A percentile compares a stretch with the other conserved stretches of the same genome.
These are phyloP conservation scores for Peronospora destructor DNA, from an alignment of 352 stramenopile species.

Conservation along the genomic window DNA sequence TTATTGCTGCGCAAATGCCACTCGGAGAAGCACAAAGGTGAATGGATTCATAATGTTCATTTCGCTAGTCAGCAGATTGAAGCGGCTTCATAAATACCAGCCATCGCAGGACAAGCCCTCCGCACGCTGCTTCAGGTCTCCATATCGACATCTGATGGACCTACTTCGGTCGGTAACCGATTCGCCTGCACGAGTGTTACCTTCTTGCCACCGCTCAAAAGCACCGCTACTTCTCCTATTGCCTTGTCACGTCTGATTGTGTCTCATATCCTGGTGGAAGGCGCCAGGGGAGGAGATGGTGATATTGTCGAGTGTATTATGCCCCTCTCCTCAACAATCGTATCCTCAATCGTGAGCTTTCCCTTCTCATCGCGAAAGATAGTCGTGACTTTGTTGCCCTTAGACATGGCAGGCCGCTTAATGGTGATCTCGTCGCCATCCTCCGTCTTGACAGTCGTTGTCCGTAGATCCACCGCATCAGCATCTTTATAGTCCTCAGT, in stretches of 20 bases:
- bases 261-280: constrained; percentile 8
- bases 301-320: constrained; percentile 24
- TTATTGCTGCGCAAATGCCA: no score
- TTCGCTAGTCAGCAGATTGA: neutral
- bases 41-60: no score
- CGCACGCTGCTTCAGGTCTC: constrained; percentile 13
- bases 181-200: constrained; percentile 45
- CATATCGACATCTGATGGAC: constrained; percentile 17
- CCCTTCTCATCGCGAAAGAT: constrained; percentile 66
- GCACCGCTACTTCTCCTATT: no score
- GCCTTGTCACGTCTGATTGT: constrained; percentile 3
- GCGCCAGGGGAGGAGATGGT: constrained; percentile 25
- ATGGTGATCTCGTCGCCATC: constrained; percentile 78
- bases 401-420: constrained; percentile 46
- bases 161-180: constrained; percentile 34
- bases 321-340: constrained; percentile 10
- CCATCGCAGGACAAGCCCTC: constrained; percentile 3
- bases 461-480: constrained; percentile 30
- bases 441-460: constrained; percentile 68
- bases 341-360: constrained; percentile 68
- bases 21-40: no score
- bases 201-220: constrained; percentile 35
- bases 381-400: constrained; percentile 59
- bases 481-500: constrained; percentile 7
- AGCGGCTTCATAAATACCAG: constrained; percentile 22